phyloP scores from a whole-genome alignment of 2,329 filamentous ascomycete genomes.

The Sporothrix variecibatus region DNA sequence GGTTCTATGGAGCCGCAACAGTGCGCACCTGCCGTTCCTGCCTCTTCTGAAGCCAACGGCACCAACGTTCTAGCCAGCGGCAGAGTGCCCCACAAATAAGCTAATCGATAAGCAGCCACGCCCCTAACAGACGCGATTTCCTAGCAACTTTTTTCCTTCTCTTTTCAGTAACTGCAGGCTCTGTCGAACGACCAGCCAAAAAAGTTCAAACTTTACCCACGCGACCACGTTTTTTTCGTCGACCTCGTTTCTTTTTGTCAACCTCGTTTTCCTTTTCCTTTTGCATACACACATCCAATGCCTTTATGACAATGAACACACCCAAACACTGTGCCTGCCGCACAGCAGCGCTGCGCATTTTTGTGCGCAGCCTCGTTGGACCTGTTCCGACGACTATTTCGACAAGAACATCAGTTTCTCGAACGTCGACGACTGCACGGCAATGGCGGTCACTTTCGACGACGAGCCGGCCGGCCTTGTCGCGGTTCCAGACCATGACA shows the following conservation, averaged over 20 bases:
- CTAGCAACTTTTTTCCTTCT: slow-evolving; percentile 6
- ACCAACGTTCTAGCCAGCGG: not conserved
- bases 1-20: not conserved
- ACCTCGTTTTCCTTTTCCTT: not conserved
- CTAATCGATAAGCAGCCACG: slow-evolving; percentile 11
- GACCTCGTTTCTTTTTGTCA: not conserved
- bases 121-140: slow-evolving; percentile 9
- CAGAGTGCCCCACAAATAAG: not conserved
- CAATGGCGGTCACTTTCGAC: not conserved
- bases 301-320: slow-evolving; percentile 22
- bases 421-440: not conserved
- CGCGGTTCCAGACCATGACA: not conserved
- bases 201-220: not conserved
- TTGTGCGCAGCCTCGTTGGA: slow-evolving; percentile 28
- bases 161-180: not conserved
- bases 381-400: not conserved
- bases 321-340: slow-evolving; percentile 27
- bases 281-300: not conserved
- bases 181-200: not conserved
- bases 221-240: not conserved
- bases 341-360: slow-evolving; percentile 29
- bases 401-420: not conserved
- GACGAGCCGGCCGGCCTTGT: not conserved
- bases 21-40: not conserved
- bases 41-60: not conserved